Evolutionary conservation across 1,139 yeast species (phyloP).

Genomic region (Suhomyces chickasaworum): DNA sequence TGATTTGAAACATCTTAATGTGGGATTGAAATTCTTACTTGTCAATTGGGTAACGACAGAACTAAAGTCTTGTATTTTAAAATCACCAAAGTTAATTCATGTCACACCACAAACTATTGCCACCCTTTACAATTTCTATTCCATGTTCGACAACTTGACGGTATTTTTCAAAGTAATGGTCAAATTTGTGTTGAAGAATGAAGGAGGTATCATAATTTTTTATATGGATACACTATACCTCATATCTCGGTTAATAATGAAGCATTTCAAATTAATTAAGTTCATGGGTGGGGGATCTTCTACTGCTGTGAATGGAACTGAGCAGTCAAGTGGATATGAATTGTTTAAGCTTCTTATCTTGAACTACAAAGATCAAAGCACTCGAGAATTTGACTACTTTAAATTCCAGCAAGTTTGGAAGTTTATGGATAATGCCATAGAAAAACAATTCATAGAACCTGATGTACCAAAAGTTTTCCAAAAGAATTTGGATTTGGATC

Average conservation of each 20-base stretch:
- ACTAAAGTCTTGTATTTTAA: constrained; percentile 32
- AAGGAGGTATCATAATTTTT: constrained; percentile 43
- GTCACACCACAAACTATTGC: constrained; percentile 38
- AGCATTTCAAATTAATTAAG: constrained; percentile 42
- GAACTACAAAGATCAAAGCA: constrained; percentile 38
- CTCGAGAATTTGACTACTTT: constrained; percentile 37
- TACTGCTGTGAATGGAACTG: neutral
- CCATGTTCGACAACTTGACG: constrained; percentile 38
- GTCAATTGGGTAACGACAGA: constrained; percentile 48
- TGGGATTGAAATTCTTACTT: constrained; percentile 47
- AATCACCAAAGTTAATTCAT: constrained; percentile 41
- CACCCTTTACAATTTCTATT: constrained; percentile 35
- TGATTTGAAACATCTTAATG: constrained; percentile 27
- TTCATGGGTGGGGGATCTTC: constrained; percentile 27
- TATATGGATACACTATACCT: constrained; percentile 46
- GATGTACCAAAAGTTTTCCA: neutral
- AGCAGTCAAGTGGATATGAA: constrained; percentile 32
- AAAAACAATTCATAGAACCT: constrained; percentile 18
- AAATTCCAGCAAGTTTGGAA: constrained; percentile 40
- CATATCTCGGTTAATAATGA: constrained; percentile 35
- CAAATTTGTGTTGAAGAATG: constrained; percentile 41
- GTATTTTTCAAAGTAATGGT: constrained; percentile 46
- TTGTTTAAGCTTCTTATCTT: constrained; percentile 36
- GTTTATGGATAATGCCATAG: constrained; percentile 37
- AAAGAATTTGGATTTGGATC: neutral